Evolutionary conservation across 2,329 filamentous ascomycete species (phyloP), one percentile per base, ranked within the genome.

Genomic region (Claviceps spartinae): DNA sequence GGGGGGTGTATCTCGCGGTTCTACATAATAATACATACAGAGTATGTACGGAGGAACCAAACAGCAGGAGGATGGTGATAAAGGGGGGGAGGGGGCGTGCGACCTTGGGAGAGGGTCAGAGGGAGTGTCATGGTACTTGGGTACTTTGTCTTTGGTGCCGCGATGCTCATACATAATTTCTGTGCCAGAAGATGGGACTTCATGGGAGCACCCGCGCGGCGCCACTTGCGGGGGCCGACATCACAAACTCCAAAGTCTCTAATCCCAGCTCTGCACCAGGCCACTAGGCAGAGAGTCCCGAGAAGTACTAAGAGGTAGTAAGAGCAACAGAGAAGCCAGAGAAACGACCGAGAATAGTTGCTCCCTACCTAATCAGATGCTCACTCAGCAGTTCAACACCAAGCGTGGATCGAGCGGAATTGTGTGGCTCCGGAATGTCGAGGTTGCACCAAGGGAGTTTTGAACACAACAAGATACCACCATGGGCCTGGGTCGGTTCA

Each of bases 161-260:
- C 37, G 14, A 42, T 24, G 8, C 36, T 38, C 37, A 34, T 16
- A 18, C n/a, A n/a, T n/a, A n/a, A 34, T 8, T 26, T 26, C 24
- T 26, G 24, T 26, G 24, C 24, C 24, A 26, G 24, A 30, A 20
- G 20, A 20, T 22, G 22, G 22, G 22, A 22, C 22, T 22, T n/a
- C 45, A 47, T 49, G 50, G 50, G 45, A 48, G 36, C 50, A 47
- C 38, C 50, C 45, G 50, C 45, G 45, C 45, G 50, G 43, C 45
- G 50, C 50, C 50, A 51, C 36, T 22, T 52, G 50, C 38, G 45
- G 50, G 50, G 46, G 22, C 34, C 5, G 30, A 46, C 44, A 38
- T 18, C 20, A 34, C 18, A 37, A 30, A 22, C n/a, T 34, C 16
- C 26, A 30, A 20, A 22, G 22, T 22, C 22, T 22, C 22, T 3